A percentile compares a stretch with the other conserved stretches of the same genome.
phyloP scores from a whole-genome alignment of 257 asterid species.

The Avicennia marina region DNA sequence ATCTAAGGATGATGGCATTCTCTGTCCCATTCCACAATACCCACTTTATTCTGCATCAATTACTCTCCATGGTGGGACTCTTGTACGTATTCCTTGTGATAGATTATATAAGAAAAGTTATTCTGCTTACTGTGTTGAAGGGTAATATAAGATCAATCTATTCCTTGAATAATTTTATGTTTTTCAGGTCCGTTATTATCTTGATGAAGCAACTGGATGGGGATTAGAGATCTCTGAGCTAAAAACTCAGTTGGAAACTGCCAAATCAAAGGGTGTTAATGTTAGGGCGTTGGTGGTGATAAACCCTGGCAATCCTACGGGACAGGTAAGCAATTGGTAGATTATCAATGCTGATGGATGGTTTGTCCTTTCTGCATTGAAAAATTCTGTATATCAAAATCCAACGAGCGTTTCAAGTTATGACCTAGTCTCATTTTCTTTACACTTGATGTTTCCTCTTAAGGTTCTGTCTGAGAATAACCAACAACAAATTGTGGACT shows the following conservation, averaged over 20 bases:
- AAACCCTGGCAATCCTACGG: slow-evolving; percentile 98
- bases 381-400: no score
- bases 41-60: slow-evolving; percentile 72
- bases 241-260: slow-evolving; percentile 69
- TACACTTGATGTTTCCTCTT: slow-evolving; percentile 4
- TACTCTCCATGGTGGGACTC: slow-evolving; percentile 95
- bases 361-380: no score
- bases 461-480: slow-evolving; percentile 44
- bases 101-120: neutral
- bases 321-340: slow-evolving; percentile 58
- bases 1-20: slow-evolving; percentile 79
- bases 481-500: slow-evolving; percentile 79
- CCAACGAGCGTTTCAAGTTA: neutral
- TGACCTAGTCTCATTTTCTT: neutral
- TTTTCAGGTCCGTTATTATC: slow-evolving; percentile 88
- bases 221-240: slow-evolving; percentile 85
- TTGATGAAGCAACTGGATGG: slow-evolving; percentile 96
- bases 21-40: slow-evolving; percentile 98
- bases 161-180: neutral
- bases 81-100: slow-evolving; percentile 42
- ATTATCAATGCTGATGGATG: no score
- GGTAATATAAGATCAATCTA: no score
- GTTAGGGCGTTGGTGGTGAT: slow-evolving; percentile 93
- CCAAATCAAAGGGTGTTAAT: slow-evolving; percentile 66
- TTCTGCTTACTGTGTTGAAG: no score